Percentiles rank a stretch among this genome's conserved stretches.
Conservation (phyloP, 495 filamentous ascomycete genomes). For the Podospora bellae-mahoneyi region DNA sequence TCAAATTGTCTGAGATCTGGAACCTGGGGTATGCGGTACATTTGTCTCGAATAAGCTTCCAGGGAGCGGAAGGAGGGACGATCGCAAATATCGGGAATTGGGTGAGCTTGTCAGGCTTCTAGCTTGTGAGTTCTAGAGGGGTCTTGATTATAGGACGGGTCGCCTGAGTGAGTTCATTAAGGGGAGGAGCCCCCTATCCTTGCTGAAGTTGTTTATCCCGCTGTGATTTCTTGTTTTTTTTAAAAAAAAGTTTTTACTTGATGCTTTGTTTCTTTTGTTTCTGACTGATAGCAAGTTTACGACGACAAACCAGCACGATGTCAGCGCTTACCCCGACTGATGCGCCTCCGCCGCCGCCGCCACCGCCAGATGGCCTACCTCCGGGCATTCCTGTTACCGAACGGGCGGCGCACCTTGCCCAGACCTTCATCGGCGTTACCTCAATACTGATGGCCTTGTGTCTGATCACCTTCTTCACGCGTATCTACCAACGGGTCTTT, state of each 20-base stretch:
- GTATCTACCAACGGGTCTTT: constrained; percentile 25
- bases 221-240: background rate
- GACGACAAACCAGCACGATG: background rate
- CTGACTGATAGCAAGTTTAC: background rate
- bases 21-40: background rate
- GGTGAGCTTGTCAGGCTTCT: background rate
- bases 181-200: background rate
- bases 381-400: constrained; percentile 17
- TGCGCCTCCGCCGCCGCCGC: background rate
- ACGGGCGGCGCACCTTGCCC: constrained; percentile 23
- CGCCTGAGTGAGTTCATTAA: constrained; percentile 4
- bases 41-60: background rate
- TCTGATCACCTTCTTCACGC: constrained; percentile 20
- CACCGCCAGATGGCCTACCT: background rate
- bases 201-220: background rate
- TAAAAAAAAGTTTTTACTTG: background rate
- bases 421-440: constrained; percentile 21
- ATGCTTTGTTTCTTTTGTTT: background rate
- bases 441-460: constrained; percentile 22
- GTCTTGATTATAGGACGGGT: background rate
- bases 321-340: background rate
- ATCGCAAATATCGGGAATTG: constrained; percentile 2
- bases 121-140: background rate
- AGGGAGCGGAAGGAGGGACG: background rate
- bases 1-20: background rate